These are phyloP conservation scores for Westerdykella aurantiaca DNA, from an alignment of 2,329 filamentous ascomycete genomes.

Conservation along the genomic window DNA sequence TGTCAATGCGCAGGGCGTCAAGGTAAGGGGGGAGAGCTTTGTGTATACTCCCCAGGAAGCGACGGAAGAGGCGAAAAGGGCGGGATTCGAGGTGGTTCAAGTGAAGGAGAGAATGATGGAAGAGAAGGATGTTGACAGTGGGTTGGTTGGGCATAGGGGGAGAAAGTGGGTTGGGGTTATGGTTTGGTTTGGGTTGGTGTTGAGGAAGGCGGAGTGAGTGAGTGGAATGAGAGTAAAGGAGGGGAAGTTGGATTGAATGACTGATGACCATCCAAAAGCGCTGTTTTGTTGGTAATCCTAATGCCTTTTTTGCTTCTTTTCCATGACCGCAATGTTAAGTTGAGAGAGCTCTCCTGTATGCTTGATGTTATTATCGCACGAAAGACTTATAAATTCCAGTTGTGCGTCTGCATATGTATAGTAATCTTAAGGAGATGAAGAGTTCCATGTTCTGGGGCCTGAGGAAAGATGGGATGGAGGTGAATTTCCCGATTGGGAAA, in stretches of 20 bases:
- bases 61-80: constrained; percentile 41
- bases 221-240: neutral
- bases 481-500: neutral
- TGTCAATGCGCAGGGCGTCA: constrained; percentile 46
- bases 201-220: constrained; percentile 16
- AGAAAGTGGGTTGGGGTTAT: constrained; percentile 38
- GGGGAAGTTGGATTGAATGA: neutral
- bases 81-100: constrained; percentile 27
- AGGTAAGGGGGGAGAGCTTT: constrained; percentile 57
- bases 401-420: neutral
- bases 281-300: too few species aligned
- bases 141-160: constrained; percentile 29
- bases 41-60: constrained; percentile 51
- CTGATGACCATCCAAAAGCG: neutral
- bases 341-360: too few species aligned
- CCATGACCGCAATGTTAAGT: too few species aligned
- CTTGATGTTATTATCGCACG: neutral
- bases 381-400: neutral
- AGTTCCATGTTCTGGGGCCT: too few species aligned
- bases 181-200: constrained; percentile 37
- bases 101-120: constrained; percentile 27
- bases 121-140: constrained; percentile 24
- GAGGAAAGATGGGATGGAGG: neutral
- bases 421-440: too few species aligned
- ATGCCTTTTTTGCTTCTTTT: too few species aligned